Base-by-base conservation (phyloP, 163 green algal species). In the Chlorella variabilis region DNA sequence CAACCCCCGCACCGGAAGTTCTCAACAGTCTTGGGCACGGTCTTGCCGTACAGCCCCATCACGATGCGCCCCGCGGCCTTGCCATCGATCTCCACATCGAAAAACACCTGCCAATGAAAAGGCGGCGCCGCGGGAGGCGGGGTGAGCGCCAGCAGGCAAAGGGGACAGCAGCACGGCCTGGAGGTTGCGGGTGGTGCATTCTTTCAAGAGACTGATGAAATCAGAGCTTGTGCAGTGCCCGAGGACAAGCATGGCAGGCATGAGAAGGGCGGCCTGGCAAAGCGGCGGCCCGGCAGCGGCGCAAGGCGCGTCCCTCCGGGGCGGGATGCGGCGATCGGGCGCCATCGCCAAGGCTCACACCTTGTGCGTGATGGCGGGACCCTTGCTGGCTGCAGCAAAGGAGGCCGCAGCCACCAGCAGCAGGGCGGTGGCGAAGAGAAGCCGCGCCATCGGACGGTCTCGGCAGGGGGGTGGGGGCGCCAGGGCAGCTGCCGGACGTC, bases 81-180 rank as follows among this genome's bases (percentile, higher is more conserved):
- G 73, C 93, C 96, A 80, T 95, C 97, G 71, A 99, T 97, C 73
- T 96, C 88, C 11, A 99, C 87, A 78, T 99, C 97, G 76, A 99
- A 99, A 89, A 93, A 99, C 0, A 98, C 95, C 94, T 97, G 87
- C 63, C n/a, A n/a, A n/a, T 87, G 76, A 1, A 23, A 33, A 3
- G 59, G 59, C 1, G 59, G 39, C 29, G 18, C 25, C 20, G 38
- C 31, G 38, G 34, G 56, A 20, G 36, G 2, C 36, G 51, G 51
- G 29, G 18, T 4, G 74, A 39, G 13, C 29, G 33, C 29, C 2
- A 41, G 49, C 27, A 25, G n/a, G 13, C 45, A 18, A 17, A 45
- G 31, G 31, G 2, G 31, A 31, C 45, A 54, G 31, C 18, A 27
- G 61, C 15, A n/a, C n/a, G 17, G 61, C 27, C 27, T 27, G 61